Percentiles rank a stretch among this genome's conserved stretches.
These are phyloP conservation scores for Talaromyces wortmannii DNA, from an alignment of 495 filamentous ascomycete genomes.

Conservation along the genomic window DNA sequence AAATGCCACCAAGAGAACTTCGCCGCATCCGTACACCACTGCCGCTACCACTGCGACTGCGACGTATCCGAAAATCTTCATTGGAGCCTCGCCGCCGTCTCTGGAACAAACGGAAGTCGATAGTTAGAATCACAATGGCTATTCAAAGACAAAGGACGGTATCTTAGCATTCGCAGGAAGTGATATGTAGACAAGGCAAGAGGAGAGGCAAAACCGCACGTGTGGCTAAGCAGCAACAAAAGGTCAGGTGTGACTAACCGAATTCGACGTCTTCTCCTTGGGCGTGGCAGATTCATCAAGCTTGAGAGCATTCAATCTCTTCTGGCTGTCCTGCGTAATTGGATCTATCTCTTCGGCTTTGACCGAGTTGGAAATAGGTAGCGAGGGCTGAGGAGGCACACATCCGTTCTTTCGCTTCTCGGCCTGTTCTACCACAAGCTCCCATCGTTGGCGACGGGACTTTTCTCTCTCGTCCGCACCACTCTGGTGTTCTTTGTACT, in stretches of 20 bases:
- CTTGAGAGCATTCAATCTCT: slow-evolving; percentile 75
- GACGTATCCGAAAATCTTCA: slow-evolving; percentile 34
- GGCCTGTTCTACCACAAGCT: slow-evolving; percentile 73
- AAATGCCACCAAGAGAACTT: slow-evolving; percentile 22
- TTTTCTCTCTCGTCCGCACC: slow-evolving; percentile 72
- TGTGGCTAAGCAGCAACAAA: not conserved
- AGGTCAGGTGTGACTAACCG: slow-evolving; percentile 31
- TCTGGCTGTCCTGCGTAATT: slow-evolving; percentile 73
- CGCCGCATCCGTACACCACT: slow-evolving; percentile 38
- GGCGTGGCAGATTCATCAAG: slow-evolving; percentile 55
- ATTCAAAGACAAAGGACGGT: slow-evolving; percentile 20
- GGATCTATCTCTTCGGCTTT: slow-evolving; percentile 66
- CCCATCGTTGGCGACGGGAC: slow-evolving; percentile 77
- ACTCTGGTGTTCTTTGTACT: slow-evolving; percentile 96
- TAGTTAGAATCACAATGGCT: slow-evolving; percentile 47
- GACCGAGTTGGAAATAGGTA: slow-evolving; percentile 30
- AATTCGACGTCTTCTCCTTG: slow-evolving; percentile 36
- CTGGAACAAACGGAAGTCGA: slow-evolving; percentile 43
- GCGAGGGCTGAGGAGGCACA: slow-evolving; percentile 19
- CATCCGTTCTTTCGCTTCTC: slow-evolving; percentile 54
- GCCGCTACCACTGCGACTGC: slow-evolving; percentile 41
- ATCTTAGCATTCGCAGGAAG: slow-evolving; percentile 38
- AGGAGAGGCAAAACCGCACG: not conserved
- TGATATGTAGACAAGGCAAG: slow-evolving; percentile 11
- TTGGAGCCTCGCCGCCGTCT: slow-evolving; percentile 41